These are phyloP conservation scores for Capsicum pubescens DNA, from an alignment of 257 asterid genomes.

Conservation along the genomic window DNA sequence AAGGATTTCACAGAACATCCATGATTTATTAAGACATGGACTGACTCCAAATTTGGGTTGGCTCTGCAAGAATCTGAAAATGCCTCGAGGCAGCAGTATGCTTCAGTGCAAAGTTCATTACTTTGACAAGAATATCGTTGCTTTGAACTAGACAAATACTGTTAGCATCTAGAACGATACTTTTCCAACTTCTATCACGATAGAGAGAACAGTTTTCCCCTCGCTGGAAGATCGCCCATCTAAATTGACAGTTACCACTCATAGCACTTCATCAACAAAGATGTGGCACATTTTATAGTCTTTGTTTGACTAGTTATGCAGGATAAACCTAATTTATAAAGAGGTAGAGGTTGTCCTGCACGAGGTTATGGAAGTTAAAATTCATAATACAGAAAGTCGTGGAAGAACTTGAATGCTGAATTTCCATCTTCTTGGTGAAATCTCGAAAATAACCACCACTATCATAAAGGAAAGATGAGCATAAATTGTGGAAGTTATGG, in stretches of 20 bases:
- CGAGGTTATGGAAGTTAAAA: slow-evolving; percentile 8
- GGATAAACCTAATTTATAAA: neutral
- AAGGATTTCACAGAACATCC: slow-evolving; percentile 26
- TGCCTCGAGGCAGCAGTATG: neutral
- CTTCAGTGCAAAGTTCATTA: neutral
- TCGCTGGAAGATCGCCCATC: neutral
- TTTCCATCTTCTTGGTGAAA: slow-evolving; percentile 13
- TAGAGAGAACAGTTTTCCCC: neutral
- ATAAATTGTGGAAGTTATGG: neutral
- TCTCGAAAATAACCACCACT: slow-evolving; percentile 17
- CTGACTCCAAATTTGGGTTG: slow-evolving; percentile 4
- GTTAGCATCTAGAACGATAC: neutral
- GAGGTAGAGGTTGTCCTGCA: neutral
- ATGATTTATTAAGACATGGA: neutral
- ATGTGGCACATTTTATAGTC: neutral
- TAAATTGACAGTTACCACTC: neutral
- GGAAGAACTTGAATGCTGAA: neutral
- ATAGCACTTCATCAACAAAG: neutral
- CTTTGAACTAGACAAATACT: slow-evolving; percentile 2
- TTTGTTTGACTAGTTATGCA: neutral
- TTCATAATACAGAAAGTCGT: slow-evolving; percentile 1
- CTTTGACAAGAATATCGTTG: neutral
- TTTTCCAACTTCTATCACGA: neutral
- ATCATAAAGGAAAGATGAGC: neutral
- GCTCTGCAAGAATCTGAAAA: neutral